Evolutionary conservation across 345 rosid genomes (phyloP).

Genomic region (Pugionium dolabratum): DNA sequence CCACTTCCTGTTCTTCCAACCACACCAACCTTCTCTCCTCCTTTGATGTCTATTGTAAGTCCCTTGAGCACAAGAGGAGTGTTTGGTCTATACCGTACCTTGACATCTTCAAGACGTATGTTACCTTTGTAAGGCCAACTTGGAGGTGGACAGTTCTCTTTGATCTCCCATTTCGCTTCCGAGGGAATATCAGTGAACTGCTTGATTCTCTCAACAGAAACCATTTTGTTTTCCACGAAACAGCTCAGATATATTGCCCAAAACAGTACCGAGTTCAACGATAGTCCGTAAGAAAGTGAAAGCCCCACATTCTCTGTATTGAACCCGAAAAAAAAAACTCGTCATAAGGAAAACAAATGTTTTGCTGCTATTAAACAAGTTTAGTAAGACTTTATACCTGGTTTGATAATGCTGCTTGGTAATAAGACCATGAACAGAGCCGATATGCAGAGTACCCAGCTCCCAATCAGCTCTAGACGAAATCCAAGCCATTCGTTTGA

Average conservation of each 20-base stretch:
- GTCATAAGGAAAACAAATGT: background rate
- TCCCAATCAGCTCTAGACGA: constrained; percentile 77
- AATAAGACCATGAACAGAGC: constrained; percentile 79
- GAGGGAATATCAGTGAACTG: constrained; percentile 78
- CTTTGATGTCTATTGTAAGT: constrained; percentile 68
- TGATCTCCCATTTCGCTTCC: constrained; percentile 76
- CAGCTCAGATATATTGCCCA: constrained; percentile 81
- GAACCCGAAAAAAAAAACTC: background rate
- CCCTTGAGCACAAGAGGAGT: constrained; percentile 92
- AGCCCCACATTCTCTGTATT: constrained; percentile 79
- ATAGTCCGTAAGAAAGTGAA: constrained; percentile 88
- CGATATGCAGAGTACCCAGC: constrained; percentile 70
- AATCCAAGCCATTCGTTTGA: constrained; percentile 93
- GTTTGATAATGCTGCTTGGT: constrained; percentile 77
- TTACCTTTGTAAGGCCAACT: constrained; percentile 80
- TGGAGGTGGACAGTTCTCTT: constrained; percentile 65
- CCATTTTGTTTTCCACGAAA: constrained; percentile 89
- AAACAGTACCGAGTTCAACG: constrained; percentile 77
- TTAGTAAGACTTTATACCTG: constrained; percentile 51
- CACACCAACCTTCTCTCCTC: constrained; percentile 89
- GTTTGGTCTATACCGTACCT: constrained; percentile 85
- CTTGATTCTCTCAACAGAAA: constrained; percentile 87
- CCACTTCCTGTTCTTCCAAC: constrained; percentile 99
- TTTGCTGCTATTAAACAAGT: constrained; percentile 1
- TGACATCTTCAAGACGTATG: constrained; percentile 73